Base-by-base conservation (phyloP, 495 filamentous ascomycete genomes). In the Lasiosphaeria miniovina region DNA sequence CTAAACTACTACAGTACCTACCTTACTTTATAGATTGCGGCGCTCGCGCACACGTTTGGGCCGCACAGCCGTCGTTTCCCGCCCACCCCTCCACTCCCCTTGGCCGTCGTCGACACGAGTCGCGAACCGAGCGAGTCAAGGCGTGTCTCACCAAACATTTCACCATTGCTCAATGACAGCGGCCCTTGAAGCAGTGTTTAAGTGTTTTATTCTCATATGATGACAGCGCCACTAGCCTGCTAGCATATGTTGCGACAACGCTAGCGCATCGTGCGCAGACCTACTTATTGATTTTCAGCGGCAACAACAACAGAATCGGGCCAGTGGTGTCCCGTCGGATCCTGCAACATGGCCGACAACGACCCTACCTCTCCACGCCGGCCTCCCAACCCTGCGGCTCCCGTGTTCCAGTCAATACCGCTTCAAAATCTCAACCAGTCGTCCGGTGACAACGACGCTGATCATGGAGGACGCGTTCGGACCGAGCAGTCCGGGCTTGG, bases 381-480 rank as follows among this genome's bases (percentile, higher is more conserved):
- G 65, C 49, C 61, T 58, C 57, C 65, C 36, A 56, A 59, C 36
- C 34, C 62, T 51, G 46, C 74, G 80, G 40, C 48, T 31, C 60
- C 59, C 43, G 71, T 83, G 36, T 75, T 82, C 52, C 88, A 90
- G 60, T 88, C 88, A 46, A 96, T 96, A 73, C 91, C 93, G 51
- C 78, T 97, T 52, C 88, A 88, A 71, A 87, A 96, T 71, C 85
- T 96, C 52, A 84, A 86, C 36, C 80, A 84, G 55, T 75, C 82
- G 38, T 80, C 84, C 49, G 82, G 81, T 59, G 75, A 79, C 15
- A 65, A 60, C 49, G 71, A 66, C 48, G 59, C 58, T 48, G 54
- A 24, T n/a, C 53, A 46, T 49, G 65, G 54, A 65, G 61, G 64
- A 62, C 59, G 56, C 66, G 59, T 24, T 24, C 24, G 2, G 24